Evolutionary conservation across 164 flowering plant species (phyloP).

Genomic region (Chimonanthus salicifolius): DNA sequence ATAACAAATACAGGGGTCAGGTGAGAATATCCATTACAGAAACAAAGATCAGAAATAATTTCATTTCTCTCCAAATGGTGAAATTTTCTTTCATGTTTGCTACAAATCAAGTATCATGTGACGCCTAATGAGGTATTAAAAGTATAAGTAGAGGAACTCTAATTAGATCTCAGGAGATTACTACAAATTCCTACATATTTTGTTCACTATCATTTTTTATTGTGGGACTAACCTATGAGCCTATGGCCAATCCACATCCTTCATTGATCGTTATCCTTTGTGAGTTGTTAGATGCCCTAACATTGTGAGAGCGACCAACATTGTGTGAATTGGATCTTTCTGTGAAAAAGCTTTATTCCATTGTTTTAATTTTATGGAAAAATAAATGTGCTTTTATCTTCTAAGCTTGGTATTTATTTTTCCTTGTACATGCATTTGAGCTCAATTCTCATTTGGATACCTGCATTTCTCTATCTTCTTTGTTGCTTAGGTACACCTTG

Average conservation of each 20-base stretch:
- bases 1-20: conserved; percentile 88
- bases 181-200: no score
- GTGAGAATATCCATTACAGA: conserved; percentile 27
- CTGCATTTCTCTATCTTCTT: background rate
- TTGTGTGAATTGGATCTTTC: no score
- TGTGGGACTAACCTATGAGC: no score
- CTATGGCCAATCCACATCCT: no score
- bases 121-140: no score
- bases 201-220: no score
- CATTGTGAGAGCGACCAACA: background rate
- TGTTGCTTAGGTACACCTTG: conserved; percentile 76
- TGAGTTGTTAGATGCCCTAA: no score
- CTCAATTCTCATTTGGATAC: background rate
- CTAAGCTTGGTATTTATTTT: background rate
- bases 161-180: no score
- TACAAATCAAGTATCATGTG: no score
- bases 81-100: background rate
- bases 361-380: background rate
- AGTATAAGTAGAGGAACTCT: no score
- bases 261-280: no score
- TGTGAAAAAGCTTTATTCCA: background rate
- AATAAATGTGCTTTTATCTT: background rate
- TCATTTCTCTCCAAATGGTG: background rate
- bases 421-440: background rate
- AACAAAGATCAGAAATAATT: background rate